Evolutionary conservation across 495 filamentous ascomycete species (phyloP), one percentile per base, ranked within the genome.

Genomic region (Pseudotulostoma volvatum): DNA sequence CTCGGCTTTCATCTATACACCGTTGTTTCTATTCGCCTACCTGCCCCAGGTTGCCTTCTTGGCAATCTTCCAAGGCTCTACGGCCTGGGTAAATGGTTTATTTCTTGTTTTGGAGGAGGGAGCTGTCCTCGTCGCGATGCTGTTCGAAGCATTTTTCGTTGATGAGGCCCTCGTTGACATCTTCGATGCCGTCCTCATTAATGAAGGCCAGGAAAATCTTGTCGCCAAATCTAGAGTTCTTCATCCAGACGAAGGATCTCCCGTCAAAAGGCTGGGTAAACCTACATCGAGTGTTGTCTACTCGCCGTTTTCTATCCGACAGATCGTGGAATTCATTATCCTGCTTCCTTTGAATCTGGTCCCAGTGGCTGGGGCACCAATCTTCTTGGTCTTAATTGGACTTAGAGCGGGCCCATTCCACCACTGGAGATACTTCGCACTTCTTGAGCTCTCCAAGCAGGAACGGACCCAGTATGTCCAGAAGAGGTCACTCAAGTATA

Each of bases 281-380:
- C 72, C 74, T 4, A 70, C 63, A 3, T 61, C 54, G 25, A 66
- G 64, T 32, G 70, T 73, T 1, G 59, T 73, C 18, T 81, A 79
- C 48, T 64, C 71, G 3, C 76, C 76, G 1, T 79, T 81, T 44
- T 84, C 79, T 39, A 45, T 81, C 9, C 68, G 73, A n/a, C 80
- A 87, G 49, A 85, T 85, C 38, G 44, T 77, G 38, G 81, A 88
- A 55, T 77, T 87, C 40, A 53, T 84, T n/a, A 52, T 82, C 31
- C 66, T 78, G 18, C 61, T 81, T 9, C 76, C 76, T 17, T 59
- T 81, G 20, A 79, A 76, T 46, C 70, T 81, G 33, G 68, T 81
- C 5, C 76, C 76, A 1, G 65, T 73, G 18, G 71, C 65, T 7
- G 76, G 76, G 3, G 66, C 69, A 1, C 76, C 75, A 0, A 61